These are phyloP conservation scores for Trichophyton equinum DNA, from an alignment of 2,329 filamentous ascomycete species.

Conservation along the genomic window DNA sequence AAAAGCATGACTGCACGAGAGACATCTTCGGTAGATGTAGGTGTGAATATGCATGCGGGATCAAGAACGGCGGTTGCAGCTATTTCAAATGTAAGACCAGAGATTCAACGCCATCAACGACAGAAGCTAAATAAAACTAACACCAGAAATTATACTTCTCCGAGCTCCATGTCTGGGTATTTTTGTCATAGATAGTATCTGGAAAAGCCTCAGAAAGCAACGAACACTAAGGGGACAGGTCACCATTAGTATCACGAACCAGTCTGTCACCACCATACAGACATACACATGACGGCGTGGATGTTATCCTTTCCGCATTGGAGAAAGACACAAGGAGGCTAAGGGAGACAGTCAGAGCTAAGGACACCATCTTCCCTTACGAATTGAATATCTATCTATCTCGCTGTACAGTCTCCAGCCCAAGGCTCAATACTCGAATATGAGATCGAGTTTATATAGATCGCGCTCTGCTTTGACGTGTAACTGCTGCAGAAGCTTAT, in stretches of 20 bases:
- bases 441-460: background rate
- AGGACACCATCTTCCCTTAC: background rate
- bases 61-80: conserved; percentile 12
- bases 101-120: background rate
- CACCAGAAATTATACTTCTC: conserved; percentile 6
- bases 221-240: background rate
- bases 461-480: background rate
- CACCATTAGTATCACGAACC: background rate
- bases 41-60: conserved; percentile 26
- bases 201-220: conserved; percentile 2
- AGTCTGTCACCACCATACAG: background rate
- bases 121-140: background rate
- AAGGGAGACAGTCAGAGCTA: background rate
- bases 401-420: background rate
- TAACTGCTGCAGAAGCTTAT: background rate
- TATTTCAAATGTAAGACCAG: background rate
- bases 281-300: background rate
- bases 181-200: background rate
- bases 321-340: background rate
- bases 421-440: background rate
- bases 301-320: background rate
- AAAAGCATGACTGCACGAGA: conserved; percentile 23
- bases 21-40: conserved; percentile 20
- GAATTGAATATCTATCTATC: no score
- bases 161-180: background rate